These are phyloP conservation scores for Phialemonium atrogriseum DNA, from an alignment of 2,329 filamentous ascomycete genomes.

Conservation along the genomic window DNA sequence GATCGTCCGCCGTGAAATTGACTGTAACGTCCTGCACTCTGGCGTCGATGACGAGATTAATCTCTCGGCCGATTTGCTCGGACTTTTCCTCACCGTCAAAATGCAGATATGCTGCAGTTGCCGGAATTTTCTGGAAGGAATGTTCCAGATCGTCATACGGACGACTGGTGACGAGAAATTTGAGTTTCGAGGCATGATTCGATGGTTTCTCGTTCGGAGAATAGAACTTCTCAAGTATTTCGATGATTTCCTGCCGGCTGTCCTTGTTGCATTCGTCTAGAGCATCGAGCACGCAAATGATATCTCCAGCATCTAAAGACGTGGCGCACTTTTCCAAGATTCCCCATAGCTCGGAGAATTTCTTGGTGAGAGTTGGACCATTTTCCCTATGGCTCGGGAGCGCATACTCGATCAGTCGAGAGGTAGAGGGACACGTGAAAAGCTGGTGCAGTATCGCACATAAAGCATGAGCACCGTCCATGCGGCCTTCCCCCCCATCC, in stretches of 20 bases:
- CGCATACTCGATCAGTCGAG: conserved; percentile 7
- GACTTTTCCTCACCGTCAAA: conserved; percentile 19
- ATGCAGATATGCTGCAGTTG: conserved; percentile 11
- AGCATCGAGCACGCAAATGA: conserved; percentile 22
- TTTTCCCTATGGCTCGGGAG: conserved; percentile 3
- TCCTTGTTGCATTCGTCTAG: conserved; percentile 20
- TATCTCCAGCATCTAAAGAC: conserved; percentile 8
- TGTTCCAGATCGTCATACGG: conserved; percentile 16
- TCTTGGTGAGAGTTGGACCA: conserved; percentile 5
- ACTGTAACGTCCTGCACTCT: conserved; percentile 11
- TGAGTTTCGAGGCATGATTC: conserved; percentile 11
- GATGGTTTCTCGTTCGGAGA: not conserved
- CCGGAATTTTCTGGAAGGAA: conserved; percentile 9
- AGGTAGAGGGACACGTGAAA: conserved; percentile 9
- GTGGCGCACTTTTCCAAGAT: conserved; percentile 8
- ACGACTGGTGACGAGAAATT: conserved; percentile 24
- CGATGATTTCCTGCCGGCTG: conserved; percentile 9
- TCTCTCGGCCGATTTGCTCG: conserved; percentile 19
- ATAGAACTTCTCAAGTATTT: conserved; percentile 9
- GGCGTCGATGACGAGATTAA: conserved; percentile 20
- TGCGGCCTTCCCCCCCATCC: conserved; percentile 16
- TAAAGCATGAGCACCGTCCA: conserved; percentile 11
- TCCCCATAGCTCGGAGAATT: conserved; percentile 11
- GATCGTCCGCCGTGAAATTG: conserved; percentile 10
- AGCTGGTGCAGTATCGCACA: conserved; percentile 19